These are phyloP conservation scores for Gossypium herbaceum DNA, from an alignment of 345 rosid genomes.

Conservation along the genomic window DNA sequence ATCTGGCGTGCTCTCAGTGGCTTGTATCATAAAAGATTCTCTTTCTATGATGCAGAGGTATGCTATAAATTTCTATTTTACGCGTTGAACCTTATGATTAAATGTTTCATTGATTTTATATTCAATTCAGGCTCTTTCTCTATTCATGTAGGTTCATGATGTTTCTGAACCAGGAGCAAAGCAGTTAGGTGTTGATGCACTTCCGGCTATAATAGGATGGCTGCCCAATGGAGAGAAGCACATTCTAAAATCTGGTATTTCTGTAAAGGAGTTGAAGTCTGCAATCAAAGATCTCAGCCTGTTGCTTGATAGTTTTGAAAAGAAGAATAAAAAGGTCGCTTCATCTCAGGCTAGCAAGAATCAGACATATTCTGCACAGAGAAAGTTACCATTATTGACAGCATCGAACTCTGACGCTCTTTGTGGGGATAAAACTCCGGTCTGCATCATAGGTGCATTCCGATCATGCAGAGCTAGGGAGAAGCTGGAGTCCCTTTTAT, in stretches of 20 bases:
- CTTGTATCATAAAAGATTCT: conserved; percentile 53
- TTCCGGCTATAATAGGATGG: conserved; percentile 90
- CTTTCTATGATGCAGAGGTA: conserved; percentile 68
- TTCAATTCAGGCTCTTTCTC: background rate
- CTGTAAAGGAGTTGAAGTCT: conserved; percentile 72
- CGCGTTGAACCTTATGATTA: no score
- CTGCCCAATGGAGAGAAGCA: conserved; percentile 74
- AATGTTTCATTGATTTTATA: background rate
- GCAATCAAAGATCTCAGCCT: conserved; percentile 59
- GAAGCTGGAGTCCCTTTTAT: conserved; percentile 52
- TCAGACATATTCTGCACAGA: conserved; percentile 28
- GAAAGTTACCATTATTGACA: conserved; percentile 44
- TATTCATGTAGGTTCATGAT: conserved; percentile 15
- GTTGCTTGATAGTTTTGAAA: conserved; percentile 59
- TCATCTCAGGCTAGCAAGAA: conserved; percentile 21
- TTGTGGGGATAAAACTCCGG: conserved; percentile 64
- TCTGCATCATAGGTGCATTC: conserved; percentile 82
- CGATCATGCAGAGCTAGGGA: conserved; percentile 56
- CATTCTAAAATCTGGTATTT: conserved; percentile 43
- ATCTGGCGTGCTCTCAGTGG: conserved; percentile 94
- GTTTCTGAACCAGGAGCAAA: conserved; percentile 31
- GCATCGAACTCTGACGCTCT: conserved; percentile 51
- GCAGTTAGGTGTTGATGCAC: conserved; percentile 57
- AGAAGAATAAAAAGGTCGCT: conserved; percentile 56
- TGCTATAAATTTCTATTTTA: background rate